Base-by-base conservation (phyloP, 768 basidiomycete species). In the Chalciporus piperatus region DNA sequence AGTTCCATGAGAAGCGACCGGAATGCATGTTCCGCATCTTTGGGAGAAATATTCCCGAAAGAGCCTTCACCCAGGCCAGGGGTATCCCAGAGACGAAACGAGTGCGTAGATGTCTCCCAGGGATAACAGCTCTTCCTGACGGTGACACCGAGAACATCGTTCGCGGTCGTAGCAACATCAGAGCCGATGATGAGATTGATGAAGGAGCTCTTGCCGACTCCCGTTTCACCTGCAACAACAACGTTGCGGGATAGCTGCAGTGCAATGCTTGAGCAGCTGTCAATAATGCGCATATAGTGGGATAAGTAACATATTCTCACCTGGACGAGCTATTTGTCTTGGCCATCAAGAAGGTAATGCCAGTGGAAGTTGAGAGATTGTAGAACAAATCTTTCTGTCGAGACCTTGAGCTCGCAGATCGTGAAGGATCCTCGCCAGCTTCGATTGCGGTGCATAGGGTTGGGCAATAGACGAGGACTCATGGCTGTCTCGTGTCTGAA, bases 171-270 rank as follows among this genome's bases (percentile, higher is more conserved):
- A 3, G 62, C 60, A 32, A n/a, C 48, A n/a, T 54, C 51, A 4
- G 38, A 23, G 20, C 51, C 63, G 14, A 45, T 47, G 32, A 63
- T 35, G 23, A 63, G 62, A 11, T 63, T 63, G 46, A 63, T 65
- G 12, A 63, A 62, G 9, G 62, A 63, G 38, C 60, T 62, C 50
- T 63, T 63, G 1, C 62, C 62, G 16, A 63, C 62, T 40, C 62
- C 62, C 0, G 62, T 63, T 48, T 63, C 63, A 20, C 62, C 62
- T 12, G 49, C 51, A 45, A 63, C 35, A 47, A 63, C 51, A 39
- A 63, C 45, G 30, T 63, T 65, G 45, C 62, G 60, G 27, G 54
- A 50, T 13, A 57, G 49, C 12, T 46, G 40, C 2, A 54, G 46
- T 17, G 47, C 13, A 37, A 39, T 13, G 11, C 56, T 53, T 17